Evolutionary conservation across 331 rosid species (phyloP).

Genomic region (Pyracantha coccinea): DNA sequence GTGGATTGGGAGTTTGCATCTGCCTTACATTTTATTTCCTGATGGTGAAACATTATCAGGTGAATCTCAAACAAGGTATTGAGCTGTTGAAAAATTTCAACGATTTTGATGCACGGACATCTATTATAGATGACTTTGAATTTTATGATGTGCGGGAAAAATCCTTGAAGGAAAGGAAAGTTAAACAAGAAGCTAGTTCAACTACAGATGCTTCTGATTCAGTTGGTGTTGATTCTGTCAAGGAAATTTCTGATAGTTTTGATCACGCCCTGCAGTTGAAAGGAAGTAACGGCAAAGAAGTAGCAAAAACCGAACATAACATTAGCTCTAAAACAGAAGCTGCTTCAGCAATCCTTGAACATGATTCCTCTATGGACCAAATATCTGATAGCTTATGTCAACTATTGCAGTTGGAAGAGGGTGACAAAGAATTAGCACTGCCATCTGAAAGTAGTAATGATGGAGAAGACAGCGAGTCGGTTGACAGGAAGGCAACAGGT

Average conservation of each 20-base stretch:
- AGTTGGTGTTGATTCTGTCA: constrained; percentile 16
- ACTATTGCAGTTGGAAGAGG: constrained; percentile 19
- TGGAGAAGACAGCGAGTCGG: not conserved
- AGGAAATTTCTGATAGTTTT: constrained; percentile 22
- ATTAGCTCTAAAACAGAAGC: constrained; percentile 21
- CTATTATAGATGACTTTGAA: constrained; percentile 46
- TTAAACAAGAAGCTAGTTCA: constrained; percentile 32
- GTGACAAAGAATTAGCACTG: constrained; percentile 4
- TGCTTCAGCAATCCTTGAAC: constrained; percentile 4
- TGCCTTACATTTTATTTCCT: not conserved
- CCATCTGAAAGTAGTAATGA: constrained; percentile 9
- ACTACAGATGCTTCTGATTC: constrained; percentile 24
- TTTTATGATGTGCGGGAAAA: constrained; percentile 51
- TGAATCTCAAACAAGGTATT: constrained; percentile 39
- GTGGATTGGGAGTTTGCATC: not conserved
- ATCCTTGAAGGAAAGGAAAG: constrained; percentile 39
- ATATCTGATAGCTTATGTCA: constrained; percentile 18
- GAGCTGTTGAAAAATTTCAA: constrained; percentile 52
- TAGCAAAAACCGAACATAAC: constrained; percentile 11
- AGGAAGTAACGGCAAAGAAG: constrained; percentile 20
- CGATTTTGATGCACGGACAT: constrained; percentile 37
- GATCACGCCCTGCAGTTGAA: constrained; percentile 20
- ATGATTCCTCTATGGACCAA: constrained; percentile 14
- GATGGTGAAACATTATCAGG: constrained; percentile 25
- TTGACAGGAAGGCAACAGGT: constrained; percentile 8